Evolutionary conservation across 345 rosid species (phyloP).

Genomic region (Chamaenerion angustifolium): DNA sequence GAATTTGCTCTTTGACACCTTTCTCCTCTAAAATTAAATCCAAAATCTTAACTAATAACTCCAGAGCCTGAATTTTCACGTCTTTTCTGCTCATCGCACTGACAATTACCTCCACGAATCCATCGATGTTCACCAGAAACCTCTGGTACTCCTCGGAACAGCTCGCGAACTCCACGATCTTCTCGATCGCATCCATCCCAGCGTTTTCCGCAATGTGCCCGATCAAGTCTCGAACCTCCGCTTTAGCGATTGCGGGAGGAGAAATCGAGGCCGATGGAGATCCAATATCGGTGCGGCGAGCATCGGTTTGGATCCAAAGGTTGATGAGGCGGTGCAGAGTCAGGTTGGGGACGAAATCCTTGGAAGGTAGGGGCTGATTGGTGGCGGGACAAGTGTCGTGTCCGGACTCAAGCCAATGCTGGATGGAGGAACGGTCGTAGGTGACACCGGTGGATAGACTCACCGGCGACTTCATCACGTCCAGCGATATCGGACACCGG

Average conservation of each 20-base stretch:
- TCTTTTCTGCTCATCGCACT: conserved; percentile 10
- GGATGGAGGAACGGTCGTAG: conserved; percentile 40
- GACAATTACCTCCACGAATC: conserved; percentile 18
- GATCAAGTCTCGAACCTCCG: conserved; percentile 2
- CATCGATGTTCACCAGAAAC: conserved; percentile 16
- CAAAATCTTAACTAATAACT: conserved; percentile 17
- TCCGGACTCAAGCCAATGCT: conserved; percentile 39
- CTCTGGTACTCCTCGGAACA: conserved; percentile 20
- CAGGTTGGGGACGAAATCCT: conserved; percentile 33
- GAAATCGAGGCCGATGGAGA: not conserved
- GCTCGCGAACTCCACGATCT: conserved; percentile 12
- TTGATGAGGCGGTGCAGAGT: conserved; percentile 35
- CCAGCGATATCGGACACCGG: conserved; percentile 41
- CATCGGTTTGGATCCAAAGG: conserved; percentile 16
- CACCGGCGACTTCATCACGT: conserved; percentile 45
- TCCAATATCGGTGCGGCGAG: not conserved
- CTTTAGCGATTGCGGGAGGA: not conserved
- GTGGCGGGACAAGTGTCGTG: conserved; percentile 47
- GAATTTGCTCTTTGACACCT: conserved; percentile 10
- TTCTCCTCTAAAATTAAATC: conserved; percentile 15
- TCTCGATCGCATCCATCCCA: conserved; percentile 6
- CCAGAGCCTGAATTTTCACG: conserved; percentile 11
- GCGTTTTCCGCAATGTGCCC: not conserved
- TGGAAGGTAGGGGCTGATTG: conserved; percentile 32
- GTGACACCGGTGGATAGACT: conserved; percentile 47